These are phyloP conservation scores for Cylindrodendrum hubeiense DNA, from an alignment of 2,329 filamentous ascomycete genomes.

Conservation along the genomic window DNA sequence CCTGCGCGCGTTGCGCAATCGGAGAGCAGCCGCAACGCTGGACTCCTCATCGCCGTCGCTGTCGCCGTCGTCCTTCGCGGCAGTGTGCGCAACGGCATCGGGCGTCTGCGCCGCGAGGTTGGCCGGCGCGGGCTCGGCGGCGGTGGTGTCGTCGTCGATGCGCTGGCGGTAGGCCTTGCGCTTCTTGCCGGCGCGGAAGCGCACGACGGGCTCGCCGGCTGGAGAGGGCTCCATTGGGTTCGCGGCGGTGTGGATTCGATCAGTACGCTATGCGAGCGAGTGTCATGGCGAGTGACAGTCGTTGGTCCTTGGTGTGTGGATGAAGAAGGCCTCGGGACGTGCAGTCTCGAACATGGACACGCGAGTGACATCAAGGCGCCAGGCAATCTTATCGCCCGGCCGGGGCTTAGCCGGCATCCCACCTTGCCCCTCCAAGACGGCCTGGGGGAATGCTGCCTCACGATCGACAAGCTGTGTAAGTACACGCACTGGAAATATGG, in stretches of 20 bases:
- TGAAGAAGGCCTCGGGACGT: neutral
- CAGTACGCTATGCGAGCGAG: neutral
- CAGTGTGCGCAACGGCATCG: conserved; percentile 15
- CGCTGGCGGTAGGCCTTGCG: conserved; percentile 71
- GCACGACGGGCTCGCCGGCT: conserved; percentile 48
- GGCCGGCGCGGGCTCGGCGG: neutral
- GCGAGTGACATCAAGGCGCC: conserved; percentile 1
- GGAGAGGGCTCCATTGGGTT: conserved; percentile 37
- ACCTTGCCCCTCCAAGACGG: conserved; percentile 6
- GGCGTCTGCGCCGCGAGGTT: neutral
- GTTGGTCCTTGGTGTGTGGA: neutral
- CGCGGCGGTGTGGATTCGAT: conserved; percentile 11
- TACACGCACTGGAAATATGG: conserved; percentile 40
- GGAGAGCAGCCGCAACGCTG: conserved; percentile 62
- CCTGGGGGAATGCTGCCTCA: neutral
- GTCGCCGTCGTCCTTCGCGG: conserved; percentile 7
- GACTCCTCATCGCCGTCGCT: conserved; percentile 27
- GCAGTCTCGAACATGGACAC: neutral
- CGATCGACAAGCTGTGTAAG: neutral
- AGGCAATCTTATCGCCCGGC: conserved; percentile 8
- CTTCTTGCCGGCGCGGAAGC: conserved; percentile 71
- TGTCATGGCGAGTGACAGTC: conserved; percentile 7
- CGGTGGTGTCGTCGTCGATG: conserved; percentile 44
- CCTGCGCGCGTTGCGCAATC: conserved; percentile 65
- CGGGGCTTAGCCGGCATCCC: conserved; percentile 25